These are phyloP conservation scores for Hygrophoropsis aurantiaca DNA, from an alignment of 768 basidiomycete genomes.

Conservation along the genomic window DNA sequence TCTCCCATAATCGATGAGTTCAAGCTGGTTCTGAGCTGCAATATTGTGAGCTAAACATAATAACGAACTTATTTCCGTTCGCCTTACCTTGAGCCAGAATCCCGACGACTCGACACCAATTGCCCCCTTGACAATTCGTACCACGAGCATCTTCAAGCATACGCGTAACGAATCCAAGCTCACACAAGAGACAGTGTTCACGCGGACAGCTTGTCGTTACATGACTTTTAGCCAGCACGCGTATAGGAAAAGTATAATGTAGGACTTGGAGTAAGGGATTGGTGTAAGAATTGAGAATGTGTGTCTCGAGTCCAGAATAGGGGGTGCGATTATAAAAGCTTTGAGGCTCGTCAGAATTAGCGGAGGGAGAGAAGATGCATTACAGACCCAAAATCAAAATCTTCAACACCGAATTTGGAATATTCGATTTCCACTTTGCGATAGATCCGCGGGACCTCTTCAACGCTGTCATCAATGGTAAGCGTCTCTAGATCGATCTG, in stretches of 20 bases:
- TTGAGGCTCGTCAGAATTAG: background rate
- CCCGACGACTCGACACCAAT: conserved; percentile 93
- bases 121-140: conserved; percentile 93
- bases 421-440: conserved; percentile 97
- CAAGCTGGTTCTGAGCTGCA: conserved; percentile 73
- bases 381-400: conserved; percentile 93
- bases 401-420: conserved; percentile 97
- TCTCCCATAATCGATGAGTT: conserved; percentile 85
- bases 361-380: background rate
- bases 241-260: conserved; percentile 78
- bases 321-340: conserved; percentile 94
- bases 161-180: conserved; percentile 88
- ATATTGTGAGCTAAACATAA: background rate
- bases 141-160: conserved; percentile 97
- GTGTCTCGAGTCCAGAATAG: conserved; percentile 92
- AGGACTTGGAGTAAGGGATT: conserved; percentile 89
- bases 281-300: conserved; percentile 96
- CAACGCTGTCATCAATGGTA: conserved; percentile 49
- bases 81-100: conserved; percentile 78
- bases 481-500: conserved; percentile 57
- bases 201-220: conserved; percentile 84
- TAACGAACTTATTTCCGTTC: background rate
- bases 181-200: conserved; percentile 93
- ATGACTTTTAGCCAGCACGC: conserved; percentile 85
- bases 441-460: conserved; percentile 76